A percentile compares a stretch with the other conserved stretches of the same genome.
These are phyloP conservation scores for Hypomontagnella monticulosa DNA, from an alignment of 495 filamentous ascomycete genomes.

Conservation along the genomic window DNA sequence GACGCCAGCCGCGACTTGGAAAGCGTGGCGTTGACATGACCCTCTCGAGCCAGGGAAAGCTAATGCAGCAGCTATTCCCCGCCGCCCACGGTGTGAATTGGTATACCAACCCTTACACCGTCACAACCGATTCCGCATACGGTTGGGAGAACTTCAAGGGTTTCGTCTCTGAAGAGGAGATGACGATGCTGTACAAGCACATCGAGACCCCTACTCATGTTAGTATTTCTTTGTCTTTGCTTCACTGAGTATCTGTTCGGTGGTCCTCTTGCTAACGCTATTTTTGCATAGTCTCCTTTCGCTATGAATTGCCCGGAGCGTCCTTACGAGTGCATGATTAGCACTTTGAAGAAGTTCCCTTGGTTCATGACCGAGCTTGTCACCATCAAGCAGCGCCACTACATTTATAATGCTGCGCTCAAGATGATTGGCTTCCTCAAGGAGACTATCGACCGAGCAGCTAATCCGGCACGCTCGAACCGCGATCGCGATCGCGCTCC, in stretches of 20 bases:
- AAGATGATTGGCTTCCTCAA: slow-evolving; percentile 54
- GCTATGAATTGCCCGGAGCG: slow-evolving; percentile 73
- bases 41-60: slow-evolving; percentile 65
- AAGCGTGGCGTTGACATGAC: slow-evolving; percentile 71
- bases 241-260: neutral
- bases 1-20: slow-evolving; percentile 66
- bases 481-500: neutral
- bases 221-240: slow-evolving; percentile 8
- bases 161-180: slow-evolving; percentile 76
- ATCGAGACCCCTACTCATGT: slow-evolving; percentile 57
- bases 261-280: slow-evolving; percentile 20
- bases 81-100: slow-evolving; percentile 70
- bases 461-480: neutral
- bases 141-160: slow-evolving; percentile 74
- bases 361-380: slow-evolving; percentile 72
- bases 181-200: slow-evolving; percentile 71
- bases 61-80: slow-evolving; percentile 76
- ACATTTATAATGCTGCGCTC: slow-evolving; percentile 62
- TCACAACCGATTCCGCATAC: slow-evolving; percentile 52
- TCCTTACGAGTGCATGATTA: slow-evolving; percentile 78
- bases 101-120: slow-evolving; percentile 59
- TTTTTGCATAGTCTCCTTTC: slow-evolving; percentile 66
- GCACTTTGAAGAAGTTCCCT: slow-evolving; percentile 78
- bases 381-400: slow-evolving; percentile 69
- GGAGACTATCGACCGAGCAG: slow-evolving; percentile 35